Evolutionary conservation across 805 yeast genomes (phyloP).

Genomic region (Starmerella sirachaensis): DNA sequence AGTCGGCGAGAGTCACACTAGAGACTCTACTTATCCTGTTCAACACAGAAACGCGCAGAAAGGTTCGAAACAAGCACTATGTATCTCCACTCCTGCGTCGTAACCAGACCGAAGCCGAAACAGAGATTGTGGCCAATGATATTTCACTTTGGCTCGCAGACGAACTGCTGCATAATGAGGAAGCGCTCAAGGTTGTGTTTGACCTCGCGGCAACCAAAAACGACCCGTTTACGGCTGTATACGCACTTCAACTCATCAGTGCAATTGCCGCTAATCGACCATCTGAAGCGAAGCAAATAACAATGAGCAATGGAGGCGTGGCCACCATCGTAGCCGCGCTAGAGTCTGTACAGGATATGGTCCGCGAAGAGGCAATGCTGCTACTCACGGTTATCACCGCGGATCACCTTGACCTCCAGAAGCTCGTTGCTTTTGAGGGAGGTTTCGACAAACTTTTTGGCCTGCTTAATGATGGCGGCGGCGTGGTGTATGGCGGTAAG

Average conservation of each 20-base stretch:
- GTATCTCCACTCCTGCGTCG: slow-evolving; percentile 32
- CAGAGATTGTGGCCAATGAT: slow-evolving; percentile 48
- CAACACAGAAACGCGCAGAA: slow-evolving; percentile 36
- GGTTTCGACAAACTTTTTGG: slow-evolving; percentile 69
- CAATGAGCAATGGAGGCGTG: slow-evolving; percentile 68
- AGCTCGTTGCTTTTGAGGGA: slow-evolving; percentile 86
- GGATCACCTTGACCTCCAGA: slow-evolving; percentile 76
- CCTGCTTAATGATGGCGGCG: slow-evolving; percentile 81
- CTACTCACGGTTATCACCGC: slow-evolving; percentile 73
- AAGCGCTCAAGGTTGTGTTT: slow-evolving; percentile 37
- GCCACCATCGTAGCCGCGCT: slow-evolving; percentile 56
- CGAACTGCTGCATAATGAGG: slow-evolving; percentile 58
- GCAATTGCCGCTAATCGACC: slow-evolving; percentile 73
- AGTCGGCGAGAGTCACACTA: slow-evolving; percentile 61
- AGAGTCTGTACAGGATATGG: slow-evolving; percentile 64
- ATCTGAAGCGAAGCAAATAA: slow-evolving; percentile 54
- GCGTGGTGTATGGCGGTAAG: slow-evolving; percentile 77
- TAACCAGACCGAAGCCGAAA: slow-evolving; percentile 43
- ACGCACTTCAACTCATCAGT: slow-evolving; percentile 73
- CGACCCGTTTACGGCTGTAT: slow-evolving; percentile 69
- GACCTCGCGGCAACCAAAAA: slow-evolving; percentile 37
- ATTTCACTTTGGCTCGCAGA: slow-evolving; percentile 93
- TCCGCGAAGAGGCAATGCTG: slow-evolving; percentile 71
- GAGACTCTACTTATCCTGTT: slow-evolving; percentile 79
- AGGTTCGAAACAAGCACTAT: slow-evolving; percentile 21